Base-by-base conservation (phyloP, 1,284 basidiomycete genomes). In the Ceratobasidium sp. region DNA sequence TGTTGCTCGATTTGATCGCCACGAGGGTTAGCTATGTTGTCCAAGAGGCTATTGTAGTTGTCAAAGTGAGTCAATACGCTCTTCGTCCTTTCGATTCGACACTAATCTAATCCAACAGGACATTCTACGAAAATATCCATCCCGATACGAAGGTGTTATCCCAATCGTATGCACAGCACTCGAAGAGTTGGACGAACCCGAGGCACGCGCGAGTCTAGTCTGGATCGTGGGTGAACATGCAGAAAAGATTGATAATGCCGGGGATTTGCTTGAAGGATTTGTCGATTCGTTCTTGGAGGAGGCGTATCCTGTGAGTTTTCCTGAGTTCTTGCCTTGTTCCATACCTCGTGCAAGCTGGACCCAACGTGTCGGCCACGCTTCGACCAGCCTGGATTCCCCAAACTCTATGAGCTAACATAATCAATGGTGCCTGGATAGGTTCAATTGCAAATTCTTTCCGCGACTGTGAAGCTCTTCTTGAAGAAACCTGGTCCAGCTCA, bases 141-240 rank as follows among this genome's bases (percentile, higher is more conserved):
- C 90, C 67, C 94, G 93, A 36, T 99, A 98, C 81, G 97, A 98
- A 82, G 94, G 94, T 67, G 92, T 98, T 77, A 98, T 99, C 76
- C 95, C 94, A 1, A 96, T 92, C 0, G 83, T 99, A 43, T 99
- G 97, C 78, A 91, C 94, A 5, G 97, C 96, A 78, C 87, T 99
- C 28, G 97, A 99, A 76, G 96, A 97, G 76, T 84, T 99, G 57
- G 97, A 99, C 79, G 97, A 99, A 79, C 96, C 97, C 16, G 97
- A 99, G 79, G 97, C 97, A 4, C 98, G 98, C 80, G 93, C 97
- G 0, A 95, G 96, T 8, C 86, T 99, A 73, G 98, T 99, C 78
- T 99, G 97, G 97, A 98, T 99, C 77, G 92, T 99, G 70, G 97
- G 97, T 62, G 96, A 98, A 82, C 98, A 99, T 79, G 94, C 97